Base-by-base conservation (phyloP, 805 yeast species). In the Hanseniaspora singularis region DNA sequence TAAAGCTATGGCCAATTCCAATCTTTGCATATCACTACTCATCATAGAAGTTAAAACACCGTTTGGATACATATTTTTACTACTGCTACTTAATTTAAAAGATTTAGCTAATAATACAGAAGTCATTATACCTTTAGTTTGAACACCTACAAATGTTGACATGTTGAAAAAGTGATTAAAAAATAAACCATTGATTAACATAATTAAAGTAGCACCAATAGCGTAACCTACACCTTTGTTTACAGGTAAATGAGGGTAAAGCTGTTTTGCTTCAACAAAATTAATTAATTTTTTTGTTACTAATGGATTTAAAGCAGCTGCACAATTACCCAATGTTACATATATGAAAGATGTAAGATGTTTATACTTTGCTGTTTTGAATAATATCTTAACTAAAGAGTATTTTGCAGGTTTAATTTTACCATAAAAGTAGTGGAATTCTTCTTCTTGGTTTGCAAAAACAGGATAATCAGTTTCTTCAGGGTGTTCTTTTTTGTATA, bases 11-110 rank as follows among this genome's bases (percentile, higher is more conserved):
- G 85, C 83, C 52, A 79, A 66, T 58, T 81, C 89, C 43, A 84
- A 70, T 54, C 89, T 72, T n/a, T 84, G 72, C 38, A 83, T 66
- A 59, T 84, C 94, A 4, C 87, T 77, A 32, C 87, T 79, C 70
- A 84, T 69, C 59, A 82, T 58, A 3, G 85, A 77, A 11, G 92
- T 81, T 50, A 84, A 69, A 45, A 69, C 72, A 31, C 86, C 79
- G 14, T 75, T 63, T 0, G 86, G 70, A 56, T 59, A 81, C 38
- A 65, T 62, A 53, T 71, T 71, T 44, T 71, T 70, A 2, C 86
- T 69, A 40, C 64, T 63, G 8, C 76, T 71, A 51, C 71, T 71
- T 14, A 83, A 66, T 39, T 58, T 66, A 53, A 81, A 73, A 0
- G 86, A 70, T 56, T 84, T 84, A 43, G 74, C 74, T 41, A 80